Percentiles rank a stretch among this genome's conserved stretches.
phyloP scores from a whole-genome alignment of 2,329 filamentous ascomycete genomes.

The Claviceps purpurea region DNA sequence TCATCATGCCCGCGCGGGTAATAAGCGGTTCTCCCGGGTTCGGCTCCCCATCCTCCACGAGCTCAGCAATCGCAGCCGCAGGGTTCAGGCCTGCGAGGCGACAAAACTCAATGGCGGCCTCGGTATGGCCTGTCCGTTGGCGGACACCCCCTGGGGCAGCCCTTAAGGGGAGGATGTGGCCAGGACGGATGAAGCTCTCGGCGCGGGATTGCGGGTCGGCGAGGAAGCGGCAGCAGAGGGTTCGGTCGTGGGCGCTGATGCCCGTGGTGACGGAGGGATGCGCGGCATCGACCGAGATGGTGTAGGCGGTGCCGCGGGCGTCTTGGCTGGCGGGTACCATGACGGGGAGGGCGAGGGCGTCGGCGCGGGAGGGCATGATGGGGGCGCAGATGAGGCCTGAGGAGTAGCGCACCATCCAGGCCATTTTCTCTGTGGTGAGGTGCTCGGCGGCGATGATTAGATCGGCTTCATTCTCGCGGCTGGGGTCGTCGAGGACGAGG shows the following conservation, averaged over 20 bases:
- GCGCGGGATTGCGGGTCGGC: constrained; percentile 49
- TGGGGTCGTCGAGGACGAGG: constrained; percentile 82
- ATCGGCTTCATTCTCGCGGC: constrained; percentile 96
- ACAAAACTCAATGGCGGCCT: constrained; percentile 87
- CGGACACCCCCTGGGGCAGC: constrained; percentile 70
- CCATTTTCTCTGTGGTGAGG: constrained; percentile 80
- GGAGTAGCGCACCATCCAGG: constrained; percentile 86
- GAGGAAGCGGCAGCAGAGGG: constrained; percentile 65
- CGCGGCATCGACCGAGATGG: constrained; percentile 71
- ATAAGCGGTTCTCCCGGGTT: constrained; percentile 54
- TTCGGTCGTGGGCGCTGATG: constrained; percentile 79
- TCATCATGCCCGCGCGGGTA: constrained; percentile 71
- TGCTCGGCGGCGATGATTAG: constrained; percentile 84
- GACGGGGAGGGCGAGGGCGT: constrained; percentile 63
- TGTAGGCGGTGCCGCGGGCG: constrained; percentile 85
- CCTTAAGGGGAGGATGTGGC: constrained; percentile 79
- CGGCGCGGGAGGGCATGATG: constrained; percentile 54
- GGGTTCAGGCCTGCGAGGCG: constrained; percentile 63
- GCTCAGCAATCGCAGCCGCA: constrained; percentile 77
- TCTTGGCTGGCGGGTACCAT: constrained; percentile 73
- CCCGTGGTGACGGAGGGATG: constrained; percentile 68
- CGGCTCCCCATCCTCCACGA: constrained; percentile 74
- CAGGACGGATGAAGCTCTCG: constrained; percentile 62
- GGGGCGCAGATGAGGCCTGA: constrained; percentile 89
- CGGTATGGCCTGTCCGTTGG: constrained; percentile 73